These are phyloP conservation scores for Penstemon eatonii DNA, from an alignment of 257 asterid genomes.

Conservation along the genomic window DNA sequence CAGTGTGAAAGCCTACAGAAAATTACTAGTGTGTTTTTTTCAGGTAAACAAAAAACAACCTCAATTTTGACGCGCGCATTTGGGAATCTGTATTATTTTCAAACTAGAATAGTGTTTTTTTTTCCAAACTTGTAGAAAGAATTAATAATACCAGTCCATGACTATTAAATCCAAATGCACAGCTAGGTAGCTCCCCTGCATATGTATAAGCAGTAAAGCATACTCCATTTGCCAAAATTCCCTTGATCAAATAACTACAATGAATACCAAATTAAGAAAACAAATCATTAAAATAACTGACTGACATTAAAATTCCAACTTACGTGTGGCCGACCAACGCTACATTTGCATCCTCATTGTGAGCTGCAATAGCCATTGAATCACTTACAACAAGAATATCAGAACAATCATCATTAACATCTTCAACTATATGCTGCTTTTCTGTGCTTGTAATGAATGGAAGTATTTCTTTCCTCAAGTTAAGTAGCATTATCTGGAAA, in stretches of 20 bases:
- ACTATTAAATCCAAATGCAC: conserved; percentile 85
- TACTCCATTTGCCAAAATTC: conserved; percentile 43
- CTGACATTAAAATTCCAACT: not conserved
- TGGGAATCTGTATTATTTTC: no score
- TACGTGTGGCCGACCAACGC: conserved; percentile 85
- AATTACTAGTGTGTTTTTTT: not conserved
- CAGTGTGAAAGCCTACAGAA: conserved; percentile 72
- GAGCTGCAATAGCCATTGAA: conserved; percentile 81
- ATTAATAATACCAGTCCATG: conserved; percentile 63
- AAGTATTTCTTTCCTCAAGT: conserved; percentile 84
- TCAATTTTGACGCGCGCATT: no score
- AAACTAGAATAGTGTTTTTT: no score
- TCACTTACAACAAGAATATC: conserved; percentile 69
- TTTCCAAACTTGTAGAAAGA: not conserved
- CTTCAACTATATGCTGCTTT: conserved; percentile 23
- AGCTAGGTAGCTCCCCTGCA: conserved; percentile 96
- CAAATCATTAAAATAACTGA: not conserved
- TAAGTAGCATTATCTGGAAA: conserved; percentile 70
- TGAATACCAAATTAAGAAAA: not conserved
- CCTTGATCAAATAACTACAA: conserved; percentile 69
- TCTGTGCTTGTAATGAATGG: conserved; percentile 50
- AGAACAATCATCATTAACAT: conserved; percentile 65
- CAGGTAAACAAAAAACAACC: no score
- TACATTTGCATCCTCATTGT: conserved; percentile 90
- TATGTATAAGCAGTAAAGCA: conserved; percentile 84